phyloP scores from a whole-genome alignment of 805 yeast species.

The Candida peoriensis region DNA sequence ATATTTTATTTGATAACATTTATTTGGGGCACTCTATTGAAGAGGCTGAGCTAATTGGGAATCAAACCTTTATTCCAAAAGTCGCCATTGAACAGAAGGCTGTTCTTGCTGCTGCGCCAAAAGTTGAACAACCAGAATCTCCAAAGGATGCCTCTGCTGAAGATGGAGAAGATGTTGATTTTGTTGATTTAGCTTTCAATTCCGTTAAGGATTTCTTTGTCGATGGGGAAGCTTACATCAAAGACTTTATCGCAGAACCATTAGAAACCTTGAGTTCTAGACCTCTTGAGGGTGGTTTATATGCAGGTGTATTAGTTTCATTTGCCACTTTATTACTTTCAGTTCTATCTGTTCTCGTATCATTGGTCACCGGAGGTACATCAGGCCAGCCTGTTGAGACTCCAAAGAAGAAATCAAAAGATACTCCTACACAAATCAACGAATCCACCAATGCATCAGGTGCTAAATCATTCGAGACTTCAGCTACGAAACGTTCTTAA shows the following conservation, averaged over 20 bases:
- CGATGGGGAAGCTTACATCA: conserved; percentile 29
- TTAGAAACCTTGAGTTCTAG: conserved; percentile 35
- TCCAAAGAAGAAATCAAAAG: conserved; percentile 1
- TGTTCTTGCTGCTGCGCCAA: conserved; percentile 37
- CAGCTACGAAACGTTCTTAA: conserved; percentile 15
- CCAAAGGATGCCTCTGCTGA: background rate
- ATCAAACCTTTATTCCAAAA: conserved; percentile 61
- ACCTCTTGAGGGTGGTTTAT: conserved; percentile 48
- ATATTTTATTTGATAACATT: conserved; percentile 75
- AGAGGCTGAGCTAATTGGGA: conserved; percentile 84
- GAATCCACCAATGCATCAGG: conserved; percentile 10
- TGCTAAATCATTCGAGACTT: conserved; percentile 15
- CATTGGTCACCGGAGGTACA: conserved; percentile 19
- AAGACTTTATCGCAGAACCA: conserved; percentile 41
- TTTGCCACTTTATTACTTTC: conserved; percentile 40
- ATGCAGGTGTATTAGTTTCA: conserved; percentile 37
- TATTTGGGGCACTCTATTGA: conserved; percentile 79
- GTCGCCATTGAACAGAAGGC: conserved; percentile 42
- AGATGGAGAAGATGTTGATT: conserved; percentile 5
- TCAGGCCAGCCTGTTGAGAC: conserved; percentile 3
- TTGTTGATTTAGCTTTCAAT: conserved; percentile 15
- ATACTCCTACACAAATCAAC: conserved; percentile 11
- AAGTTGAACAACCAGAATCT: conserved; percentile 26
- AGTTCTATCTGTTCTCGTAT: conserved; percentile 30
- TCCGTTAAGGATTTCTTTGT: conserved; percentile 17